phyloP scores from a whole-genome alignment of 805 yeast genomes.

The Wickerhamomyces chaumierensis region DNA sequence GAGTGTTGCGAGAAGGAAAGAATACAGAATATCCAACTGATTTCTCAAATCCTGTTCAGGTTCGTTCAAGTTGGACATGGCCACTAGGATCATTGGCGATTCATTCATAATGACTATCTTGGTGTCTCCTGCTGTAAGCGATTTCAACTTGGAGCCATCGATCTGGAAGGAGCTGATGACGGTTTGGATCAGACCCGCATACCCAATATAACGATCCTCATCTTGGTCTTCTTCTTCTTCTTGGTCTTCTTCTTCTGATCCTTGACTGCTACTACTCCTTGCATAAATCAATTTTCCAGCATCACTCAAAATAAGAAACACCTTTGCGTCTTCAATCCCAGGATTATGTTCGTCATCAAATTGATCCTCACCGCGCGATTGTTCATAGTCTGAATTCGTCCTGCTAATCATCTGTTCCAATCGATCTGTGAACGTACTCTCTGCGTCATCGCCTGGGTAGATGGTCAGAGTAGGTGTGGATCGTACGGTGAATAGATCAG shows the following conservation, averaged over 20 bases:
- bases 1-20: slow-evolving; percentile 70
- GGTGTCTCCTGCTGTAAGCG: slow-evolving; percentile 41
- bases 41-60: slow-evolving; percentile 36
- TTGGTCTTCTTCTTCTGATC: slow-evolving; percentile 45
- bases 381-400: slow-evolving; percentile 9
- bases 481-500: slow-evolving; percentile 13
- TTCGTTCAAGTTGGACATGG: slow-evolving; percentile 50
- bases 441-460: slow-evolving; percentile 12
- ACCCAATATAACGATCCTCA: slow-evolving; percentile 40
- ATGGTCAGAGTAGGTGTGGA: slow-evolving; percentile 21
- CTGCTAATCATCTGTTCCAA: slow-evolving; percentile 18
- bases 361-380: neutral
- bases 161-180: slow-evolving; percentile 59
- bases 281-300: slow-evolving; percentile 89
- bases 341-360: slow-evolving; percentile 8
- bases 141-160: slow-evolving; percentile 25
- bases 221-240: slow-evolving; percentile 44
- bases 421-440: slow-evolving; percentile 8
- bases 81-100: slow-evolving; percentile 64
- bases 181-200: slow-evolving; percentile 74
- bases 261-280: slow-evolving; percentile 26
- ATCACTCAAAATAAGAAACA: slow-evolving; percentile 64
- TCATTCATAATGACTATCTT: slow-evolving; percentile 49
- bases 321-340: slow-evolving; percentile 29
- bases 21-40: slow-evolving; percentile 64